Base-by-base conservation (phyloP, 108 stramenopile genomes). In the Nitzschia inconspicua region DNA sequence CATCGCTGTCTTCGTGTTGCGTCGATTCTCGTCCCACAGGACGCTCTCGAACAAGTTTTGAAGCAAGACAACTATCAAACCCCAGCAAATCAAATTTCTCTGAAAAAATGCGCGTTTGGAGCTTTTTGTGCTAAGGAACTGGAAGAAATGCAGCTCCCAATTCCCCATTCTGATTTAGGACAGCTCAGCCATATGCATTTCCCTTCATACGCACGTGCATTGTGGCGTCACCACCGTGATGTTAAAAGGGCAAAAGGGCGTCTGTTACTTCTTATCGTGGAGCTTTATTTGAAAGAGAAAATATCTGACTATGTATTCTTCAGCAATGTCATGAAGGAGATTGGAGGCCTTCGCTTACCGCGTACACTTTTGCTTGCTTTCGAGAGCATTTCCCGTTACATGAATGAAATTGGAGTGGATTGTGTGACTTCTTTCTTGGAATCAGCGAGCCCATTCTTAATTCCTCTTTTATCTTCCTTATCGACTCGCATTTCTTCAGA, bases 81-180 rank as follows among this genome's bases (percentile, higher is more conserved):
- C 0, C 44, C 47, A 2, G 50, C 27, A 4, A 54, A 35, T 11
- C 13, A 36, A 16, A 65, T 51, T 26, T 75, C 61, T 24, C 44
- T 93, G 31, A 56, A 63, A 26, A 75, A 76, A 31, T 82, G 75
- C 42, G 55, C 80, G 6, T 93, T 86, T 52, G 88, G 77, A 8
- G 66, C 88, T 11, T 93, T 84, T 58, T 66, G 89, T 42, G 88
- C 92, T 6, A 88, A 84, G 59, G 92, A 93, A 70, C 76, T 87
- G 41, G 92, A 93, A 73, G 83, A 85, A 44, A 89, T 93, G 88
- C 88, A 88, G 3, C 73, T 93, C 5, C 68, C 92, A 19, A 61
- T 93, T 27, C 88, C 92, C 43, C 84, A 87, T 67, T 86, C 86
- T 18, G 83, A 93, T 58, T 68, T 93, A 34, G 42, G 65, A 3